Percentiles rank a stretch among this genome's conserved stretches.
Evolutionary conservation across 345 rosid species (phyloP).

Genomic region (Cardamine occulta): DNA sequence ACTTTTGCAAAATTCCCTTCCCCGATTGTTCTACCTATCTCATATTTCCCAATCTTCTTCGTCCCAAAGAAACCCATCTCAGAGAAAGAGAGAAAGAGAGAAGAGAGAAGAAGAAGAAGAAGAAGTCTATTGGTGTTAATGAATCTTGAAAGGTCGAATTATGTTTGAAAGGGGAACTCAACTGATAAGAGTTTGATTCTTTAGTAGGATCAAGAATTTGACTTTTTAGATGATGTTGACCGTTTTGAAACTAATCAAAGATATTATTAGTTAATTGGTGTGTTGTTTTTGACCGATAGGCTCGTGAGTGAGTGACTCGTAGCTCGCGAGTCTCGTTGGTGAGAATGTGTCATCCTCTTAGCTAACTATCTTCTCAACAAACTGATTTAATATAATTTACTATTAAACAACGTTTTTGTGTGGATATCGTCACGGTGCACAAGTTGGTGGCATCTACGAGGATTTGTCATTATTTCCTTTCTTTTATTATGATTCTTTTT

Average conservation of each 20-base stretch:
- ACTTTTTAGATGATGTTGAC: constrained; percentile 35
- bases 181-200: constrained; percentile 22
- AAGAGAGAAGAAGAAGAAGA: neutral
- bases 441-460: constrained; percentile 16
- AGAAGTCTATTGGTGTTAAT: neutral
- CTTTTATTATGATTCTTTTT: neutral
- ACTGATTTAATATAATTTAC: neutral
- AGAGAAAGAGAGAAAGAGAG: neutral
- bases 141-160: constrained; percentile 13
- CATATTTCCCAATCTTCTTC: constrained; percentile 71
- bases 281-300: constrained; percentile 27
- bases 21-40: constrained; percentile 71
- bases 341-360: constrained; percentile 22
- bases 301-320: constrained; percentile 25
- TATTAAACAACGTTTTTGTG: constrained; percentile 28
- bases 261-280: constrained; percentile 16
- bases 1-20: constrained; percentile 94
- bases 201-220: constrained; percentile 22
- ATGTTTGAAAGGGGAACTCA: constrained; percentile 14
- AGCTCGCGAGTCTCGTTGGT: constrained; percentile 35
- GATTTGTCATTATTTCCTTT: constrained; percentile 27
- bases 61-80: constrained; percentile 44
- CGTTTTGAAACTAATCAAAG: constrained; percentile 4
- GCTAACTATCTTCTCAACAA: constrained; percentile 24
- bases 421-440: constrained; percentile 1